Percentiles rank a stretch among this genome's conserved stretches.
phyloP scores from a whole-genome alignment of 2,329 filamentous ascomycete species.

The Aspergillus unguis region DNA sequence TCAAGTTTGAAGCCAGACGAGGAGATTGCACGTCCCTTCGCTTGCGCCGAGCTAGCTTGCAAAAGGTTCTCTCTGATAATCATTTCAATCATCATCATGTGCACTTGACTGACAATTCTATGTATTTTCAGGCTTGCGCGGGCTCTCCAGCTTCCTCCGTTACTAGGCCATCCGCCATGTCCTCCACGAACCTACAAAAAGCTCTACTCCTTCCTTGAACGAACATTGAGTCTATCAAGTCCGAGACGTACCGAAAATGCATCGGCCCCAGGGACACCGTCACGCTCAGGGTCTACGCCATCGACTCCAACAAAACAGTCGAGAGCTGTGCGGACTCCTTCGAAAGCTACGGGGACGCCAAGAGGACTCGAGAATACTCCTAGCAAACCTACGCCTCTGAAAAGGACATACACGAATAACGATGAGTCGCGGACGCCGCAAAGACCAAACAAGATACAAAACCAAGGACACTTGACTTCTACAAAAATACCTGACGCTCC shows the following conservation, averaged over 20 bases:
- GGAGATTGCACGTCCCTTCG: conserved; percentile 79
- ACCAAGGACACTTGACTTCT: conserved; percentile 22
- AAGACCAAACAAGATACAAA: conserved; percentile 14
- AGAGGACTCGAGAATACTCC: conserved; percentile 39
- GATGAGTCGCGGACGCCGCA: conserved; percentile 22
- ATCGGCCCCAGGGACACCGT: conserved; percentile 32
- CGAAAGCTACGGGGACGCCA: conserved; percentile 28
- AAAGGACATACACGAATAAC: conserved; percentile 29
- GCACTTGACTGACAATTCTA: not conserved
- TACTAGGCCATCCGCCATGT: conserved; percentile 72
- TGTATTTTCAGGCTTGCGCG: conserved; percentile 64
- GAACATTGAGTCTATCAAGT: conserved; percentile 53
- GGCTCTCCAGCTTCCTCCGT: conserved; percentile 69
- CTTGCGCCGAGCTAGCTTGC: conserved; percentile 85
- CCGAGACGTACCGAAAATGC: conserved; percentile 35
- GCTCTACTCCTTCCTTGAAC: conserved; percentile 75
- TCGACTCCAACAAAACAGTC: conserved; percentile 37
- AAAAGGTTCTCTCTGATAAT: conserved; percentile 58
- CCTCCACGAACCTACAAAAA: conserved; percentile 79
- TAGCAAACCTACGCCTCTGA: conserved; percentile 41
- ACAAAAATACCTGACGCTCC: conserved; percentile 46
- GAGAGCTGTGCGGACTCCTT: conserved; percentile 23
- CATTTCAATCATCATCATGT: not conserved
- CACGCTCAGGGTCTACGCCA: conserved; percentile 30
- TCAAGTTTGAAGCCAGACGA: conserved; percentile 78